Percentiles rank a stretch among this genome's conserved stretches.
phyloP scores from a whole-genome alignment of 805 yeast species.

The Pichia pseudocactophila region DNA sequence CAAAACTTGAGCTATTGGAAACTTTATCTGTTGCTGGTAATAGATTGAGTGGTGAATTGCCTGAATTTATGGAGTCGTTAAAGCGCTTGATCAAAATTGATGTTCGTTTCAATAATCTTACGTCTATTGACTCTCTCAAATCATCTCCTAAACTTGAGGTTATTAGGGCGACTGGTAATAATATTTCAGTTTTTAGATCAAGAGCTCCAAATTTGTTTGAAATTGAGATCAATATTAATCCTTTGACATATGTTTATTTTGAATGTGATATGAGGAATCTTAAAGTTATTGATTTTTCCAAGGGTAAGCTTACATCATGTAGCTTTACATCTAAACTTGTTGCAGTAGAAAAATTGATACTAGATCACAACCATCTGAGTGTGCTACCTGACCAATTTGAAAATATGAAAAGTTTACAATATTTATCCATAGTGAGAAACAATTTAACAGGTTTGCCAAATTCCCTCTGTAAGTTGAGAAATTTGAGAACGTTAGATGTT shows the following conservation, averaged over 20 bases:
- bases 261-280: slow-evolving; percentile 46
- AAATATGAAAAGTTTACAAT: slow-evolving; percentile 46
- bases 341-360: slow-evolving; percentile 58
- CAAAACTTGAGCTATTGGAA: slow-evolving; percentile 50
- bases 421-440: slow-evolving; percentile 65
- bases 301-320: slow-evolving; percentile 73
- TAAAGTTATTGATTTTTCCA: slow-evolving; percentile 66
- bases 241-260: slow-evolving; percentile 61
- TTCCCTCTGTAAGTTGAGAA: slow-evolving; percentile 49
- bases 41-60: slow-evolving; percentile 43
- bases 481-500: slow-evolving; percentile 61
- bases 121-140: slow-evolving; percentile 49
- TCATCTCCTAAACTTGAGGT: slow-evolving; percentile 56
- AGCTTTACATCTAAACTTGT: slow-evolving; percentile 58
- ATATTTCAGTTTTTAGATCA: slow-evolving; percentile 61
- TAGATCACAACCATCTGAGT: slow-evolving; percentile 78
- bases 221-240: slow-evolving; percentile 72
- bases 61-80: slow-evolving; percentile 44
- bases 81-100: slow-evolving; percentile 60
- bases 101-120: slow-evolving; percentile 56
- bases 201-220: slow-evolving; percentile 54
- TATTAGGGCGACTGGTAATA: slow-evolving; percentile 66
- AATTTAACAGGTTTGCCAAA: slow-evolving; percentile 64
- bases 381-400: slow-evolving; percentile 65
- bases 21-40: slow-evolving; percentile 73